Evolutionary conservation across 495 filamentous ascomycete genomes (phyloP).

Genomic region (Evernia prunastri): DNA sequence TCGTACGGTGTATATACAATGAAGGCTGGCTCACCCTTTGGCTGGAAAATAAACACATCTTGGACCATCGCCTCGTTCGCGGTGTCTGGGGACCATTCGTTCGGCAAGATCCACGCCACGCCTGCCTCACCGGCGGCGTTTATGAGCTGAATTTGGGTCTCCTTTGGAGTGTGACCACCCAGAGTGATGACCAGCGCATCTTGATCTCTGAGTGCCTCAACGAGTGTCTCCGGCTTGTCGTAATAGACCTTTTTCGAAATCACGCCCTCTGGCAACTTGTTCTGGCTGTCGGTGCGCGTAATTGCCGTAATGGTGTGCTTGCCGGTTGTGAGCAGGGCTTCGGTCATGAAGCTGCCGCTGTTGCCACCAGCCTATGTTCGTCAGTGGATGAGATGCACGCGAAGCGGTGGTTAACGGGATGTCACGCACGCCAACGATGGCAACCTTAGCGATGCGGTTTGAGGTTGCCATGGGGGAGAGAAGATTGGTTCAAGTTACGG

Average conservation of each 20-base stretch:
- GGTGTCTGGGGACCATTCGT: constrained; percentile 45
- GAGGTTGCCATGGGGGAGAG: not conserved
- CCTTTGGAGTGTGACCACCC: constrained; percentile 31
- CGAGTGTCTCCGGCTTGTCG: constrained; percentile 37
- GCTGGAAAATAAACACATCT: constrained; percentile 29
- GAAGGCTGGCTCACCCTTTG: constrained; percentile 14
- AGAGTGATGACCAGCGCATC: constrained; percentile 56
- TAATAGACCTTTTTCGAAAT: constrained; percentile 42
- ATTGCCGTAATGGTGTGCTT: constrained; percentile 50
- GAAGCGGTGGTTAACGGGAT: not conserved
- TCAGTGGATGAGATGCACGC: not conserved
- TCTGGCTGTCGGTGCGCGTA: constrained; percentile 39
- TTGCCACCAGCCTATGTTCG: constrained; percentile 48
- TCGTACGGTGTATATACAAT: not conserved
- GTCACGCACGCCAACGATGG: constrained; percentile 38
- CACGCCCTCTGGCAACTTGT: constrained; percentile 41
- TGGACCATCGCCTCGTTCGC: constrained; percentile 33
- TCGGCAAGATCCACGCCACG: constrained; percentile 56
- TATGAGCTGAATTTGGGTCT: constrained; percentile 44
- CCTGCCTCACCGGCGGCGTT: constrained; percentile 54
- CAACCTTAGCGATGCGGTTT: constrained; percentile 42
- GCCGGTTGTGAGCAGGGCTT: constrained; percentile 42
- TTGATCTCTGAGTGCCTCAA: constrained; percentile 44
- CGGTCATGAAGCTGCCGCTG: constrained; percentile 47
- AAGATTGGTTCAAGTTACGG: not conserved